A percentile compares a stretch with the other conserved stretches of the same genome.
Conservation (phyloP, 106 monocot species). For the Phalaenopsis equestris region DNA sequence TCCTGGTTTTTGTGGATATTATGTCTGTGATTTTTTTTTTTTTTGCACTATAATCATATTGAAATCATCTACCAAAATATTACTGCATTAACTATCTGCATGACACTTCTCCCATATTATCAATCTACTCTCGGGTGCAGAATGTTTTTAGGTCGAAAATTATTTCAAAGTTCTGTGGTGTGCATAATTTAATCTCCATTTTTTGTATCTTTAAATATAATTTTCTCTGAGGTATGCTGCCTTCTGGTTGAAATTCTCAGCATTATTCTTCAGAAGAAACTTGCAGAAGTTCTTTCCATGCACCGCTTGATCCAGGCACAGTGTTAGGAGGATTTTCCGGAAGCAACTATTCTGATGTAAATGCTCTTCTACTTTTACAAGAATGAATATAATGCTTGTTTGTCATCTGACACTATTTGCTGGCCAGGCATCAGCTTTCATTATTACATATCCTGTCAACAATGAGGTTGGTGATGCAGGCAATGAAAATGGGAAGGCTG, state of each 20-base stretch:
- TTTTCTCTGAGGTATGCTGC: background rate
- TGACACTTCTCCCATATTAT: background rate
- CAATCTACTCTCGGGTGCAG: background rate
- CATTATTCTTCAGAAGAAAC: slow-evolving; percentile 79
- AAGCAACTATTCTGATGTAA: slow-evolving; percentile 82
- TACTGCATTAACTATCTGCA: background rate
- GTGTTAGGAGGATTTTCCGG: slow-evolving; percentile 87
- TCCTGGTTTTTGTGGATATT: background rate
- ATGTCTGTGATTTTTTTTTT: background rate
- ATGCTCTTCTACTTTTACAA: background rate
- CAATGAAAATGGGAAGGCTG: slow-evolving; percentile 64
- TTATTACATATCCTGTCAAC: slow-evolving; percentile 96
- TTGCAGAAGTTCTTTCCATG: slow-evolving; percentile 84
- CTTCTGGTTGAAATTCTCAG: slow-evolving; percentile 30
- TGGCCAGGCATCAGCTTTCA: slow-evolving; percentile 84
- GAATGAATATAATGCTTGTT: background rate
- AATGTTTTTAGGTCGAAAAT: background rate
- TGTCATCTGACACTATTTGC: background rate
- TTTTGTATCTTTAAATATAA: background rate
- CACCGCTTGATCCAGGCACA: slow-evolving; percentile 95
- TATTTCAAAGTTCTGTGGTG: background rate
- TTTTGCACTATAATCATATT: background rate
- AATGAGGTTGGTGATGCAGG: slow-evolving; percentile 64
- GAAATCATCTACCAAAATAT: background rate
- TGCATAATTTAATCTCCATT: background rate